phyloP scores from a whole-genome alignment of 163 green algal genomes.

The Chlamydomonas reinhardtii region DNA sequence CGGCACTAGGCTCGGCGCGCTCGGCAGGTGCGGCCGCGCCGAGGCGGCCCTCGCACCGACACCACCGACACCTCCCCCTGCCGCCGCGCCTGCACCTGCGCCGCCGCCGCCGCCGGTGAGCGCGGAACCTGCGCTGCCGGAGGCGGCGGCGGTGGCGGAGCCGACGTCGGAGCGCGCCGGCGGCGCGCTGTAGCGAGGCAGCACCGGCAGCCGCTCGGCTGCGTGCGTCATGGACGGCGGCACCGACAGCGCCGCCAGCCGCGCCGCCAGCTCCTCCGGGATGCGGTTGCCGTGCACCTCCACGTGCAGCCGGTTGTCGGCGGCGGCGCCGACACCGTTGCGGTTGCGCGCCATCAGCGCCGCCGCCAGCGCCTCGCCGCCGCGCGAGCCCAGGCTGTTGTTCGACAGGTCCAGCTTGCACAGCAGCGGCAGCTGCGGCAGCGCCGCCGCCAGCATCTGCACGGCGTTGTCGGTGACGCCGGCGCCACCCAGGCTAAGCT shows the following conservation, averaged over 20 bases:
- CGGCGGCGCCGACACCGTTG: slow-evolving; percentile 10
- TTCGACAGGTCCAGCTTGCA: slow-evolving; percentile 47
- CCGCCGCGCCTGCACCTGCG: neutral
- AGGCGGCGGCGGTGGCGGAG: neutral
- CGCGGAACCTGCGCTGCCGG: neutral
- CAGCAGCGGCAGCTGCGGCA: slow-evolving; percentile 19
- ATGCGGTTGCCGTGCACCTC: slow-evolving; percentile 40
- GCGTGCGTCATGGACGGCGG: slow-evolving; percentile 10
- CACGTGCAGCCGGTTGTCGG: slow-evolving; percentile 35
- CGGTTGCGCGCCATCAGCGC: slow-evolving; percentile 38
- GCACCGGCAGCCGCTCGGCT: neutral
- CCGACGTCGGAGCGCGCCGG: neutral
- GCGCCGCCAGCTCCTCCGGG: slow-evolving; percentile 21
- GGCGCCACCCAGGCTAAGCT: slow-evolving; percentile 25
- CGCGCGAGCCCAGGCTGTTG: slow-evolving; percentile 17
- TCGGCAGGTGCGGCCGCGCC: neutral
- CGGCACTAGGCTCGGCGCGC: slow-evolving; percentile 15
- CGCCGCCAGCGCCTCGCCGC: slow-evolving; percentile 3
- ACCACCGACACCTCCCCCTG: neutral
- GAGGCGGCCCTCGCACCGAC: neutral
- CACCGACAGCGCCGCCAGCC: slow-evolving; percentile 19
- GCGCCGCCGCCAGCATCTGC: slow-evolving; percentile 27
- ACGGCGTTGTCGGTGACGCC: slow-evolving; percentile 34
- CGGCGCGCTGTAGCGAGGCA: slow-evolving; percentile 13
- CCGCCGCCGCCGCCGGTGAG: neutral